Evolutionary conservation across 208 protist genomes (phyloP).

Genomic region (Leishmania major): DNA sequence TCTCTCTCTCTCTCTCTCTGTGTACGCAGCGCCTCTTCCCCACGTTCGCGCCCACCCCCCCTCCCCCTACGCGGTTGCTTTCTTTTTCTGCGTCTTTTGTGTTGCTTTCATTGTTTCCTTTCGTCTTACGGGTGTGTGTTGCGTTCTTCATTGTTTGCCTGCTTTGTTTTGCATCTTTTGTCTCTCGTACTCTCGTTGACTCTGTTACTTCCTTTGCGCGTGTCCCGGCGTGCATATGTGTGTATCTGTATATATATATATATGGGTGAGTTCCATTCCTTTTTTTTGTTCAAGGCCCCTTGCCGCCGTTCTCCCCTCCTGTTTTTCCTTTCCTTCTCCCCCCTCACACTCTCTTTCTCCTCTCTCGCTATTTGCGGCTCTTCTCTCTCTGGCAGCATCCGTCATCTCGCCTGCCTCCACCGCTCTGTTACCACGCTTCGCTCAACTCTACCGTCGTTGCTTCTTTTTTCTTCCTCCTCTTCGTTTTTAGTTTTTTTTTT

Average conservation of each 20-base stretch:
- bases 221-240: neutral
- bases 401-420: neutral
- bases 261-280: neutral
- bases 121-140: neutral
- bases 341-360: neutral
- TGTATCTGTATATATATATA: neutral
- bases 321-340: neutral
- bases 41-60: no score
- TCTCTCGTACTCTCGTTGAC: neutral
- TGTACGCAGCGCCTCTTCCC: neutral
- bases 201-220: neutral
- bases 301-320: neutral
- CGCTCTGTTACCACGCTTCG: neutral
- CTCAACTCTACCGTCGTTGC: neutral
- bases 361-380: neutral
- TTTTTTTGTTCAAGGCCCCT: neutral
- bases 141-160: neutral
- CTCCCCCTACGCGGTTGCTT: neutral
- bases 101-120: neutral
- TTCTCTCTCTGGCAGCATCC: neutral
- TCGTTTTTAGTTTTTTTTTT: neutral
- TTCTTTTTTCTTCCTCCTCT: conserved; percentile 4
- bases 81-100: neutral
- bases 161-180: neutral
- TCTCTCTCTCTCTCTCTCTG: neutral